Evolutionary conservation across 2,329 filamentous ascomycete genomes (phyloP), one percentile per base, ranked within the genome.

Genomic region (Biscogniauxia marginata): DNA sequence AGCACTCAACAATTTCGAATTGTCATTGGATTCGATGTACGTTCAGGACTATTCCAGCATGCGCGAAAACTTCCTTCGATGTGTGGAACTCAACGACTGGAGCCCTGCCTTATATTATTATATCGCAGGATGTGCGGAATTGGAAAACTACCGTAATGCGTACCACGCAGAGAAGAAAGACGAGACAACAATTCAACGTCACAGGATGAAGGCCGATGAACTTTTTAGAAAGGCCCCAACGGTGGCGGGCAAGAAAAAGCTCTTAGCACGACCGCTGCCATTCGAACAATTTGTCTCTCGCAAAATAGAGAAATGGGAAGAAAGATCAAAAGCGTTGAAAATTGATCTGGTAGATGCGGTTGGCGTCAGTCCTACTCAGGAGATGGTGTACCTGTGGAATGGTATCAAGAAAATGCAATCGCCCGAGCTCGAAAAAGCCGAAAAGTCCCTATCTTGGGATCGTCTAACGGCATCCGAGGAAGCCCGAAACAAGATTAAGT

Each of bases 331-430:
- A 67, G 78, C 82, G 47, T 83, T 86, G 72, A 78, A 81, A 1
- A 74, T 91, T 25, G 83, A 87, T 49, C 77, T 97, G 3, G 82
- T 89, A 1, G 93, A 98, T 64, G 92, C 89, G 0, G 80, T 96
- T 7, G 92, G 92, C 0, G 80, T 90, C 3, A 89, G 87, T 57
- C 95, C 95, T 0, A 78, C 91, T 0, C 84, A 92, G 66, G 95
- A 98, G 76, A 96, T 98, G 89, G 87, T 89, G 11, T 96, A 93
- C 71, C 85, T 98, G 65, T 98, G 93, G 93, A 93, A 91, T 67
- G 93, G 93, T 0, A 86, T 85, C 65, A 93, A 90, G 73, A 85
- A 91, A 53, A 96, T 96, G 90, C 78, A 82, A 2, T 65, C 74
- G 0, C 74, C 75, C 0, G 83, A 93, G 57, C 77, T 96, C 13